Evolutionary conservation across 768 basidiomycete genomes (phyloP), one percentile per base, ranked within the genome.

Genomic region (Kwoniella mangroviensis): DNA sequence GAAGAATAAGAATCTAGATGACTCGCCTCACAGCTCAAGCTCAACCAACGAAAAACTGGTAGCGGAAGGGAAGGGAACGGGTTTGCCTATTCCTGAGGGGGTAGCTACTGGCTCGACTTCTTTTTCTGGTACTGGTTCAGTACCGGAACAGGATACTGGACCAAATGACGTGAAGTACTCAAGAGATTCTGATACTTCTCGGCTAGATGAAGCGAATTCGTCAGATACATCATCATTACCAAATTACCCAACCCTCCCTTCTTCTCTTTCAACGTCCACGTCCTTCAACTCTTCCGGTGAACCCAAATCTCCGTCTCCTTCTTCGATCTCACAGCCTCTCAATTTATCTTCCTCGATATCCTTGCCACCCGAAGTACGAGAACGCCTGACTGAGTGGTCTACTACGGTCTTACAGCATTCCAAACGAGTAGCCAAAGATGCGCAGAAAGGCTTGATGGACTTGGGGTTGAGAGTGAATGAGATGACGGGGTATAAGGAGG

Each of bases 401-500:
- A 43, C 41, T 7, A 34, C 49, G 4, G 68, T 69, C 43, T 88
- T 15, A 87, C 88, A 10, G 80, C 82, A 78, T 94, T 92, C 63
- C 93, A 86, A 0, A 88, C 88, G 63, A 85, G 86, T 57, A 92
- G 88, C 42, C 89, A 59, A 67, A 40, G 75, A 79, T 17, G 55
- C 75, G 4, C 88, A 62, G 40, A 63, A 64, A n/a, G 21, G 87
- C 4, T 88, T 96, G 74, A 89, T 90, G 53, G 86, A 89, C 75
- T 86, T 96, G 2, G 94, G 93, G 12, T 84, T 86, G 26, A 88
- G 91, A 76, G 84, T 98, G 67, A 98, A 95, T 79, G 89, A 88
- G 69, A 88, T 92, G 22, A 94, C 95, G 10, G 97, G 97, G 0
- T 99, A 99, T n/a, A 84, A 87, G 66, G 92, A 96, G 80, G 89